phyloP scores from a whole-genome alignment of 2,329 filamentous ascomycete genomes.

The Diaporthe ilicicola region DNA sequence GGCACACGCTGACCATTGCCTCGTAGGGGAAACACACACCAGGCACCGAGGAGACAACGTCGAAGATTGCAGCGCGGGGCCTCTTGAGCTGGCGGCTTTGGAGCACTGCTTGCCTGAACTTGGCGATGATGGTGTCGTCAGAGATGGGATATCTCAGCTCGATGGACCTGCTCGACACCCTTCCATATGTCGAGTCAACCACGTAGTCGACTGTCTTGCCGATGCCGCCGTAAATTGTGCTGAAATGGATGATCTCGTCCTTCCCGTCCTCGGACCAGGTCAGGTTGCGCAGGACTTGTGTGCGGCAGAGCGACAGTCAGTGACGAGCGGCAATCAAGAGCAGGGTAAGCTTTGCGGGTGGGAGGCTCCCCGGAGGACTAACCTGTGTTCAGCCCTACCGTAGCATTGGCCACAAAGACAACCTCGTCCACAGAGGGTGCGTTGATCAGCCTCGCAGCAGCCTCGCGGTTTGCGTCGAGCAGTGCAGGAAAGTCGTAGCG shows the following conservation, averaged over 20 bases:
- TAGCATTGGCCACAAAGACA: conserved; percentile 85
- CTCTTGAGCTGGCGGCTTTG: conserved; percentile 58
- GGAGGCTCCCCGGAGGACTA: no score
- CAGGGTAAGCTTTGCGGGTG: neutral
- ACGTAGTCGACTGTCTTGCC: conserved; percentile 77
- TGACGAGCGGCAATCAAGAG: neutral
- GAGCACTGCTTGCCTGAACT: conserved; percentile 68
- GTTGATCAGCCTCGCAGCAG: conserved; percentile 72
- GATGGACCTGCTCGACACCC: conserved; percentile 61
- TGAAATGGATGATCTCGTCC: conserved; percentile 83
- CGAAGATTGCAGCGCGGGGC: conserved; percentile 76
- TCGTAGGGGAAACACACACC: conserved; percentile 85
- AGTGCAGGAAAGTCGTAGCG: conserved; percentile 70
- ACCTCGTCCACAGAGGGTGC: conserved; percentile 67
- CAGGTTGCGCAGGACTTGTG: conserved; percentile 74
- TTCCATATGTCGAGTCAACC: conserved; percentile 67
- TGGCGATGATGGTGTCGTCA: conserved; percentile 70
- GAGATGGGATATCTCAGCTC: conserved; percentile 72
- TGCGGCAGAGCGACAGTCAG: neutral
- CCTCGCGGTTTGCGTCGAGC: conserved; percentile 70
- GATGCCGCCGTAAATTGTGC: conserved; percentile 80
- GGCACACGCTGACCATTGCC: conserved; percentile 69
- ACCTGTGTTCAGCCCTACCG: conserved; percentile 74
- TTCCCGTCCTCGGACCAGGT: conserved; percentile 72
- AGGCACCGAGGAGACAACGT: conserved; percentile 81